phyloP scores from a whole-genome alignment of 2,329 filamentous ascomycete genomes.

The Anisogramma anomala region DNA sequence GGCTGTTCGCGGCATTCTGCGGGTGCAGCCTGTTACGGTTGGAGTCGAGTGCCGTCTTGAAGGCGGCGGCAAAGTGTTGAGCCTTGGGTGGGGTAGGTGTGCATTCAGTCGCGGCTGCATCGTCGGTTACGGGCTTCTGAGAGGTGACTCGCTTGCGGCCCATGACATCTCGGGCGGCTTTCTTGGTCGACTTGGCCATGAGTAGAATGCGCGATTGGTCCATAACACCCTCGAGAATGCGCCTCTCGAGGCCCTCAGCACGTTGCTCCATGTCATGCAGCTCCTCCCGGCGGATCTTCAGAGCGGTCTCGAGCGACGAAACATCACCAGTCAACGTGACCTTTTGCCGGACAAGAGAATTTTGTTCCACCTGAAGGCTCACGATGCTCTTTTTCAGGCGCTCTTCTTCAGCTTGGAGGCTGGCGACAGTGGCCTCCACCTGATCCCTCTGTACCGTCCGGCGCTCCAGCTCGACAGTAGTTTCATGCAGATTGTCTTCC shows the following conservation, averaged over 20 bases:
- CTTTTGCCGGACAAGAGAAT: slow-evolving; percentile 67
- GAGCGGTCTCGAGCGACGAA: slow-evolving; percentile 79
- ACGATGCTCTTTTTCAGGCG: slow-evolving; percentile 44
- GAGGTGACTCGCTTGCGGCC: slow-evolving; percentile 43
- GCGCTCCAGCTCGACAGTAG: slow-evolving; percentile 69
- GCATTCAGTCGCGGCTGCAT: slow-evolving; percentile 17
- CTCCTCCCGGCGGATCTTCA: slow-evolving; percentile 81
- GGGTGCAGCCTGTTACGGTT: slow-evolving; percentile 37
- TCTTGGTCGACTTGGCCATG: slow-evolving; percentile 51
- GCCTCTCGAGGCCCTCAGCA: slow-evolving; percentile 78
- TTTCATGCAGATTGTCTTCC: slow-evolving; percentile 69
- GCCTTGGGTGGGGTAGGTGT: slow-evolving; percentile 17
- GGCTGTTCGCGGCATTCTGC: slow-evolving; percentile 23
- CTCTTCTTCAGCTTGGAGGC: slow-evolving; percentile 36
- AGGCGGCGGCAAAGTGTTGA: slow-evolving; percentile 21
- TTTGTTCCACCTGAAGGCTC: slow-evolving; percentile 55
- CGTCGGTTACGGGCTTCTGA: slow-evolving; percentile 23
- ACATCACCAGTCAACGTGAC: slow-evolving; percentile 73
- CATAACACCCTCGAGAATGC: slow-evolving; percentile 90
- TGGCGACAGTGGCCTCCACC: slow-evolving; percentile 43
- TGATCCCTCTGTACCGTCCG: slow-evolving; percentile 54
- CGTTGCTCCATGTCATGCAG: slow-evolving; percentile 81
- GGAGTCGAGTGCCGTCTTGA: slow-evolving; percentile 44
- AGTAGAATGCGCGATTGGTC: slow-evolving; percentile 90
- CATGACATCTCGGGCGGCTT: slow-evolving; percentile 38